phyloP scores from a whole-genome alignment of 805 yeast genomes.

The Hanseniaspora thailandica region DNA sequence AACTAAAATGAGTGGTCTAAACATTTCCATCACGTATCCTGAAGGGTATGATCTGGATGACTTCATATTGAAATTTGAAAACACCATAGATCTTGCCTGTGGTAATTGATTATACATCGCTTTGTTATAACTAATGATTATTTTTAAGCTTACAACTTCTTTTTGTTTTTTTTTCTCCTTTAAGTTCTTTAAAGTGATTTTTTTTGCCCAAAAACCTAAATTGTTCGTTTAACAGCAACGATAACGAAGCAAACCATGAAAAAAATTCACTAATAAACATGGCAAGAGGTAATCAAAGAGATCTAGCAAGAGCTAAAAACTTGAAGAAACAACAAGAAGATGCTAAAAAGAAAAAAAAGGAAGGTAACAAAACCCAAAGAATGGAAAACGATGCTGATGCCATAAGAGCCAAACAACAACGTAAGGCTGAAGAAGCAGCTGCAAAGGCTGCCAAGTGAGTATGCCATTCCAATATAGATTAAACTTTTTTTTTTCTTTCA shows the following conservation, averaged over 20 bases:
- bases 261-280: conserved; percentile 29
- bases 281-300: conserved; percentile 97
- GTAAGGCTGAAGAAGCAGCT: conserved; percentile 31
- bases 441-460: conserved; percentile 27
- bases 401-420: conserved; percentile 67
- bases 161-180: not conserved
- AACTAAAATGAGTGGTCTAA: conserved; percentile 21
- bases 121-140: not conserved
- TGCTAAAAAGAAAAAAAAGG: conserved; percentile 48
- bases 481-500: not conserved
- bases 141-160: not conserved
- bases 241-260: too few species aligned
- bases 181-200: not conserved
- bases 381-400: conserved; percentile 83
- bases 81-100: conserved; percentile 21
- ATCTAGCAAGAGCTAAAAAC: conserved; percentile 80
- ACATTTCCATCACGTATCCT: conserved; percentile 24
- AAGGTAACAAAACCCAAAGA: conserved; percentile 77
- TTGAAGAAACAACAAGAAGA: conserved; percentile 62
- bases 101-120: not conserved
- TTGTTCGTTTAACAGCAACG: too few species aligned
- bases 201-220: not conserved
- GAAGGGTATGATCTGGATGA: conserved; percentile 23
- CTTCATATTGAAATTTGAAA: conserved; percentile 25
- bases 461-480: too few species aligned